Evolutionary conservation across 371 early-diverging fungal species (phyloP).

Genomic region (Conidiobolus incongruus): DNA sequence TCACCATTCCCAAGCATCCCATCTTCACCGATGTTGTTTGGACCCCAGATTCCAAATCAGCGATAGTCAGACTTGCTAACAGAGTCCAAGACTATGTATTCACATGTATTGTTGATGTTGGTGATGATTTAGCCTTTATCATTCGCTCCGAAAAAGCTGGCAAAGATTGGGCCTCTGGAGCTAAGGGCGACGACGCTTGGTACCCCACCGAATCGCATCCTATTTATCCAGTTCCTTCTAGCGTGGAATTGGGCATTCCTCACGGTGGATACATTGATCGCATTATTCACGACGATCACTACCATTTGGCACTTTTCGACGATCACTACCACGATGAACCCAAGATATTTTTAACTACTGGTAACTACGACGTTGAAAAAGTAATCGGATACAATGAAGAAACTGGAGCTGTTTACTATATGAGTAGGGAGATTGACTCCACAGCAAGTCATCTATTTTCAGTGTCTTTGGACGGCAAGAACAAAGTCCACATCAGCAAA

Average conservation of each 20-base stretch:
- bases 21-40: constrained; percentile 3
- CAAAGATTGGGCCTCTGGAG: not conserved
- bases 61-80: not conserved
- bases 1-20: not conserved
- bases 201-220: constrained; percentile 2
- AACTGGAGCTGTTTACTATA: not conserved
- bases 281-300: not conserved
- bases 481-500: constrained; percentile 17
- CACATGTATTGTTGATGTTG: not conserved
- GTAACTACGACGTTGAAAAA: constrained; percentile 1
- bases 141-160: not conserved
- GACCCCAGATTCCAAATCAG: not conserved
- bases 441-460: constrained; percentile 7
- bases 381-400: not conserved
- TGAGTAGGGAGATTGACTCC: not conserved
- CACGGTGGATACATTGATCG: not conserved
- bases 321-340: not conserved
- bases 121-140: not conserved
- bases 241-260: not conserved
- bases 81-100: not conserved
- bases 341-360: not conserved
- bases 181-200: constrained; percentile 1
- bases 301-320: constrained; percentile 1
- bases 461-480: constrained; percentile 17
- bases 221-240: not conserved